Percentiles rank a stretch among this genome's conserved stretches.
Conservation (phyloP, 805 yeast species). For the Wickerhamiella azyma region DNA sequence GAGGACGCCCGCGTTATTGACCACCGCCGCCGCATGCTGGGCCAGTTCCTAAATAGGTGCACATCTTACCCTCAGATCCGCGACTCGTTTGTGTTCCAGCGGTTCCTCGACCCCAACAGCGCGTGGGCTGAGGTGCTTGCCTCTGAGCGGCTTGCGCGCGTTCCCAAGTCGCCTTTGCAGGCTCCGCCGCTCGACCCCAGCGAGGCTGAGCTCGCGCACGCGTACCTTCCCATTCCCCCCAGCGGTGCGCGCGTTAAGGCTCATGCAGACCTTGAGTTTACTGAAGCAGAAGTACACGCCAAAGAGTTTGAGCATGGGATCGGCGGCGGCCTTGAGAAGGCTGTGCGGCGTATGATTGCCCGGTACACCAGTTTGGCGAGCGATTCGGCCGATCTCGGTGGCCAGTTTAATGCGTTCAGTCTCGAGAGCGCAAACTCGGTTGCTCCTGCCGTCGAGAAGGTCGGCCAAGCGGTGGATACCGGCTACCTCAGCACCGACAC, state of each 20-base stretch:
- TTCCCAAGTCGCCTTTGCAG: conserved; percentile 40
- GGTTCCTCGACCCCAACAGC: conserved; percentile 75
- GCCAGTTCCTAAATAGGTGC: conserved; percentile 70
- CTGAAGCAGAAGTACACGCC: conserved; percentile 31
- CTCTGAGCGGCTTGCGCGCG: conserved; percentile 39
- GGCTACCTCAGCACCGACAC: conserved; percentile 37
- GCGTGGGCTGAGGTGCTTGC: conserved; percentile 66
- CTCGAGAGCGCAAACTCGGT: conserved; percentile 32
- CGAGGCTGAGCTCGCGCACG: conserved; percentile 43
- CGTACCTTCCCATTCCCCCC: conserved; percentile 49
- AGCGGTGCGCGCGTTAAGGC: conserved; percentile 26
- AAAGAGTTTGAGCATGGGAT: conserved; percentile 35
- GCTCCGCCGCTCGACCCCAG: conserved; percentile 52
- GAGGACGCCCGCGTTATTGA: conserved; percentile 36
- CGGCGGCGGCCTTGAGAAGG: conserved; percentile 38
- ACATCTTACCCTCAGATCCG: conserved; percentile 40
- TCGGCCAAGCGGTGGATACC: conserved; percentile 77
- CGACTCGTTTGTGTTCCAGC: conserved; percentile 48
- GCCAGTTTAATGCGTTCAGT: conserved; percentile 46
- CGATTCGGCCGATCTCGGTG: conserved; percentile 68
- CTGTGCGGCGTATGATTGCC: conserved; percentile 40
- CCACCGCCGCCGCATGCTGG: conserved; percentile 60
- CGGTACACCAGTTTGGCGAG: conserved; percentile 45
- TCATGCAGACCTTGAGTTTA: conserved; percentile 28
- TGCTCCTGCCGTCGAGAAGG: conserved; percentile 54